phyloP scores from a whole-genome alignment of 768 basidiomycete genomes.

The Suillus brevipes region DNA sequence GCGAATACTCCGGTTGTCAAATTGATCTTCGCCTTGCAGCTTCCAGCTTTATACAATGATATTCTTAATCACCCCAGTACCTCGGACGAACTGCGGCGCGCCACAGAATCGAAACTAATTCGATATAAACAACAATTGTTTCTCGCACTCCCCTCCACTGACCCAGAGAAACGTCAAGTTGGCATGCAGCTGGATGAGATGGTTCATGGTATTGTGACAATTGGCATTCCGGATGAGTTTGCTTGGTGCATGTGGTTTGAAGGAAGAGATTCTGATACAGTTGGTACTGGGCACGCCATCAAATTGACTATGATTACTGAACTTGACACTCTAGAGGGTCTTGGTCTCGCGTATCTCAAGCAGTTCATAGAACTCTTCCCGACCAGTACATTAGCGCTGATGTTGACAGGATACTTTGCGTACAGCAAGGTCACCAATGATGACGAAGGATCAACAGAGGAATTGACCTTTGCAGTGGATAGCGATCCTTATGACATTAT shows the following conservation, averaged over 20 bases:
- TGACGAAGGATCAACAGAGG: constrained; percentile 37
- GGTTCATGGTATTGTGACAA: constrained; percentile 70
- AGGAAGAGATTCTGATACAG: constrained; percentile 60
- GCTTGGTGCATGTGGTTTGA: constrained; percentile 85
- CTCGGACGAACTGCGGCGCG: constrained; percentile 74
- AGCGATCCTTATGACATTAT: constrained; percentile 61
- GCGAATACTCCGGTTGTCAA: background rate
- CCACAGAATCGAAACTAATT: constrained; percentile 75
- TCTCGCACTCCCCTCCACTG: constrained; percentile 52
- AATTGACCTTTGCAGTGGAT: constrained; percentile 26
- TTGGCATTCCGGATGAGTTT: constrained; percentile 74
- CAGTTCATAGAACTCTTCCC: constrained; percentile 72
- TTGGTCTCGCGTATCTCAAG: constrained; percentile 55
- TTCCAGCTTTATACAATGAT: constrained; percentile 74
- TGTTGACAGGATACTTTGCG: constrained; percentile 68
- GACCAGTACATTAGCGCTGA: constrained; percentile 46
- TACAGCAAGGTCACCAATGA: constrained; percentile 52
- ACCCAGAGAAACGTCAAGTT: constrained; percentile 45
- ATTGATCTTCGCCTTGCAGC: constrained; percentile 37
- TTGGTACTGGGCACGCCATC: constrained; percentile 50
- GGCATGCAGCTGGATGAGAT: constrained; percentile 70
- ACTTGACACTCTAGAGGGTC: constrained; percentile 48
- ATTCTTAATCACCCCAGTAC: constrained; percentile 81
- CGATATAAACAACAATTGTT: constrained; percentile 62
- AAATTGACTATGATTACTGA: constrained; percentile 1